These are phyloP conservation scores for Sodiomyces alkalinus DNA, from an alignment of 2,329 filamentous ascomycete species.

Conservation along the genomic window DNA sequence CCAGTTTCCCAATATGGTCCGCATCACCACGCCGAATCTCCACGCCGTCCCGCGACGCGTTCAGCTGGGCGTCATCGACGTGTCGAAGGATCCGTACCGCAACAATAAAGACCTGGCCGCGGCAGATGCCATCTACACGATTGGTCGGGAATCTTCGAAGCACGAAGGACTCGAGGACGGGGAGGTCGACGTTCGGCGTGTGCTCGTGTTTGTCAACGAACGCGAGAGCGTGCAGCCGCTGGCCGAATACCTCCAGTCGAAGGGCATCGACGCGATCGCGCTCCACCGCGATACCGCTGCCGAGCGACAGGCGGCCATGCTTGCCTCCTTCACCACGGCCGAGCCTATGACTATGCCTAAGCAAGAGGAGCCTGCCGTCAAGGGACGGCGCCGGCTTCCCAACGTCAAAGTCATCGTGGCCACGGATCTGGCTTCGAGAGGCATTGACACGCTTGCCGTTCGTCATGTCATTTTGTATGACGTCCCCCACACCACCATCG, in stretches of 20 bases:
- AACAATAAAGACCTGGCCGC: constrained; percentile 90
- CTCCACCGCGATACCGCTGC: constrained; percentile 75
- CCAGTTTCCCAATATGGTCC: constrained; percentile 67
- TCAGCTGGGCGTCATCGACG: constrained; percentile 84
- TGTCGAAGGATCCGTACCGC: constrained; percentile 80
- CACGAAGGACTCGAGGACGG: constrained; percentile 41
- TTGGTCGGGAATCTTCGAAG: constrained; percentile 58
- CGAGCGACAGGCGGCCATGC: constrained; percentile 59
- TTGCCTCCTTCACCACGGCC: constrained; percentile 55
- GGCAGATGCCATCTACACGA: constrained; percentile 86
- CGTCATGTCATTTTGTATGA: constrained; percentile 89
- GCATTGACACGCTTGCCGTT: constrained; percentile 87
- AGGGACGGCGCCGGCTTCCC: constrained; percentile 36
- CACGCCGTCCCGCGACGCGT: constrained; percentile 92
- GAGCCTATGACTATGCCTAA: constrained; percentile 21
- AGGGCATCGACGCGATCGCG: constrained; percentile 78
- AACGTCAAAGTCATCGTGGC: constrained; percentile 88
- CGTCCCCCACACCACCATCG: constrained; percentile 93
- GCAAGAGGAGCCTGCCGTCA: constrained; percentile 12
- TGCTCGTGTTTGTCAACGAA: constrained; percentile 95
- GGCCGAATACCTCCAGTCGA: constrained; percentile 60
- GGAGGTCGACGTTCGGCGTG: constrained; percentile 57
- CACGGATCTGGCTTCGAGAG: constrained; percentile 81
- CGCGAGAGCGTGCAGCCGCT: constrained; percentile 76
- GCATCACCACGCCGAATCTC: constrained; percentile 87